phyloP scores from a whole-genome alignment of 176 grass and related monocot genomes.

The Musa beccarii region DNA sequence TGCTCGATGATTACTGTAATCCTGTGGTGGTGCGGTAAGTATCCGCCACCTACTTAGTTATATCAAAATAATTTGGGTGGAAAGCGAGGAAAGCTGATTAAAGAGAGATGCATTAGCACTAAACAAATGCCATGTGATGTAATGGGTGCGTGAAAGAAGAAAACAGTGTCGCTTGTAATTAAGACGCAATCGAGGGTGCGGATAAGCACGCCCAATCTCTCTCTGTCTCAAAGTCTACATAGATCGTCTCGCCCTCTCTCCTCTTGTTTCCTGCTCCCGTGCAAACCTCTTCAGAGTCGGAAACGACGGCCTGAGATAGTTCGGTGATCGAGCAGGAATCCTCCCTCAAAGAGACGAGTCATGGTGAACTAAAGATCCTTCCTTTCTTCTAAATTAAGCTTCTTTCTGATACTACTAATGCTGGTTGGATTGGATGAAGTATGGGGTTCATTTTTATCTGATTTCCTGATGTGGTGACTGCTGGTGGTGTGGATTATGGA shows the following conservation, averaged over 20 bases:
- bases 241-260: background rate
- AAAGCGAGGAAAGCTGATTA: background rate
- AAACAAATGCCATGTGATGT: background rate
- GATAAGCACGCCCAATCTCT: background rate
- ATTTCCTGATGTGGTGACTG: too few species aligned
- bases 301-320: background rate
- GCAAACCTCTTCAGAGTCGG: background rate
- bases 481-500: too few species aligned
- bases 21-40: too few species aligned
- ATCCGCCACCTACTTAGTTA: too few species aligned
- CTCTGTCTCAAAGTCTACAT: background rate
- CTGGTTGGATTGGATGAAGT: too few species aligned
- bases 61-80: too few species aligned
- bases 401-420: too few species aligned
- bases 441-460: too few species aligned
- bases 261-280: background rate
- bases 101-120: constrained; percentile 7
- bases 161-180: too few species aligned
- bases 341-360: constrained; percentile 22
- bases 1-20: too few species aligned
- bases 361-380: constrained; percentile 30
- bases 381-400: background rate
- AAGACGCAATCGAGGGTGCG: too few species aligned
- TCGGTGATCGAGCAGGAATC: constrained; percentile 59
- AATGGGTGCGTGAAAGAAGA: too few species aligned